Evolutionary conservation across 176 grass and related monocot genomes (phyloP), one percentile per base, ranked within the genome.

Genomic region (Urochloa ruziziensis): DNA sequence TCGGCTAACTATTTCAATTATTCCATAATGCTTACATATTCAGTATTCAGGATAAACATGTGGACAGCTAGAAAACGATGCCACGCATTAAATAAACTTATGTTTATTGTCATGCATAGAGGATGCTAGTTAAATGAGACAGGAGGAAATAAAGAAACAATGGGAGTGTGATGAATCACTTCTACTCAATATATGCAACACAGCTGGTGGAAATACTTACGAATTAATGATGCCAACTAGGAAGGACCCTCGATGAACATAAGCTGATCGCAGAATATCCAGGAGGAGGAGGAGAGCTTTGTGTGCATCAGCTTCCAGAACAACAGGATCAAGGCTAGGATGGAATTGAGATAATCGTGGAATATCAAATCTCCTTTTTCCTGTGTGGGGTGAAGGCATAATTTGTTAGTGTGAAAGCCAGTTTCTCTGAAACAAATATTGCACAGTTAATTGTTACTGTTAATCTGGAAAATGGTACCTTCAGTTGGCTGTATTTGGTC

Each of bases 181-280:
- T 73, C 12, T 67, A 68, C 28, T 88, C 71, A 67, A 62, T 54
- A 32, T 76, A 85, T 46, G 72, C 47, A 70, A 84, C 32, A 81
- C 54, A 78, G 27, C 46, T 32, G 64, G 69, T 71, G 51, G 52
- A 68, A 86, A 83, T 21, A 13, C 89, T 90, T 93, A 99, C 97
- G 88, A 92, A 74, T 90, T 99, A 88, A 99, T 94, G 62, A 77
- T 74, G 70, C 85, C 90, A 91, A 99, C 83, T 77, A 88, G 86
- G 71, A 99, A 88, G 35, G 93, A 82, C 36, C 97, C 97, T 86
- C 86, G 83, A 64, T 94, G 27, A 58, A 73, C 53, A 91, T 87
- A 79, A 74, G 90, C 79, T 81, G 90, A 89, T 75, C 85, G 89
- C 64, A 99, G 56, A 75, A 84, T 88, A 96, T 99, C 93, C 66